These are phyloP conservation scores for Russula foetens DNA, from an alignment of 768 basidiomycete species.

Conservation along the genomic window DNA sequence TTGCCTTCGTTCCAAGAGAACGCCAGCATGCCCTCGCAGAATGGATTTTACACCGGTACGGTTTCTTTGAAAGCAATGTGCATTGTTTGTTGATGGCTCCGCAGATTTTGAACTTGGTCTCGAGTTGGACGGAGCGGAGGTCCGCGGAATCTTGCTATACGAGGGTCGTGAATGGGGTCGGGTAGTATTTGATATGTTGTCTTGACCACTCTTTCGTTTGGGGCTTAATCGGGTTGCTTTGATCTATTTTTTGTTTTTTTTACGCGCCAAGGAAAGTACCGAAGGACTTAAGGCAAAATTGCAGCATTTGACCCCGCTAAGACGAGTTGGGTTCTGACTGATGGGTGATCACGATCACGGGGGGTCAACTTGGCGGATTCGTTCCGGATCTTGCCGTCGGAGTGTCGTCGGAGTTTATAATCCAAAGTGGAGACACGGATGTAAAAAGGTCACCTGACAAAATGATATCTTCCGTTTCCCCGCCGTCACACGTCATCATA, in stretches of 20 bases:
- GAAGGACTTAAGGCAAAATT: neutral
- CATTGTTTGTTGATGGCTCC: too few relatives aligned
- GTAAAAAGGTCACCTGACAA: too few relatives aligned
- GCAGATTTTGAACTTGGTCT: slow-evolving; percentile 78
- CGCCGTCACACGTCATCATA: too few relatives aligned
- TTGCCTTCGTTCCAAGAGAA: slow-evolving; percentile 74
- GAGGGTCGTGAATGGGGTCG: slow-evolving; percentile 77
- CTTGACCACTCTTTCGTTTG: slow-evolving; percentile 21
- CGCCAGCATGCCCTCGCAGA: slow-evolving; percentile 43
- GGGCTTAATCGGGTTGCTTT: slow-evolving; percentile 4
- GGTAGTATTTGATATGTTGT: slow-evolving; percentile 51
- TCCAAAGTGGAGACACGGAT: too few relatives aligned
- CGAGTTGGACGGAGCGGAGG: slow-evolving; percentile 81
- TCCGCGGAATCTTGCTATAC: slow-evolving; percentile 70
- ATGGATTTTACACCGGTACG: slow-evolving; percentile 76
- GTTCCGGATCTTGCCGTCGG: too few relatives aligned
- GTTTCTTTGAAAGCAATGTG: neutral
- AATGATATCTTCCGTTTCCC: too few relatives aligned
- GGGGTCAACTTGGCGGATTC: too few relatives aligned
- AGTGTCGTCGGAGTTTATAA: too few relatives aligned
- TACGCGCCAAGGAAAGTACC: neutral
- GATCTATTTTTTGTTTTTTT: too few relatives aligned
- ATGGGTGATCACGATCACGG: neutral
- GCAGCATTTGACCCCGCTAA: too few relatives aligned
- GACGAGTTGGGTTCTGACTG: too few relatives aligned